These are phyloP conservation scores for Pseudozyma pruni DNA, from an alignment of 1,284 basidiomycete genomes.

Conservation along the genomic window DNA sequence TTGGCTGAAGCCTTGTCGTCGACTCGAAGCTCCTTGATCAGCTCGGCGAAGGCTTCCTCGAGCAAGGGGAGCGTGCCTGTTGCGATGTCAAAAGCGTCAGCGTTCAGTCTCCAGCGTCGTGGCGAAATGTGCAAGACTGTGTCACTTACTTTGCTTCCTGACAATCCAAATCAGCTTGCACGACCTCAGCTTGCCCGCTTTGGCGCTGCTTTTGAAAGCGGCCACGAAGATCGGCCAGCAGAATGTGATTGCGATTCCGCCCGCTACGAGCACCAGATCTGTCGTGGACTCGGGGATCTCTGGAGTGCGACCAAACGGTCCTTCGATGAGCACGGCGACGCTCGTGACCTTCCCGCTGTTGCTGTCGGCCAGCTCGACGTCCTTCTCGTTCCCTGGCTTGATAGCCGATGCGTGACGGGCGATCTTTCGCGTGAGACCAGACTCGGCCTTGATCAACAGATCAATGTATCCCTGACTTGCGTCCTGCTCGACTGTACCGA, in stretches of 20 bases:
- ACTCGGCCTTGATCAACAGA: slow-evolving; percentile 35
- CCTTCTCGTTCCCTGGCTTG: neutral
- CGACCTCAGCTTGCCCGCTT: neutral
- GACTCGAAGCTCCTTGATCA: slow-evolving; percentile 9
- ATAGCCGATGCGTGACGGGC: neutral
- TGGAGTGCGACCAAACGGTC: slow-evolving; percentile 40
- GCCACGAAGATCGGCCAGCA: slow-evolving; percentile 42
- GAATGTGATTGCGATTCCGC: slow-evolving; percentile 55
- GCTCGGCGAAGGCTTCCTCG: slow-evolving; percentile 10
- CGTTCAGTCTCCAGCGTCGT: neutral
- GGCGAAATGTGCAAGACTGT: neutral
- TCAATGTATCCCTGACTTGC: slow-evolving; percentile 27
- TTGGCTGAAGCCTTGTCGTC: neutral
- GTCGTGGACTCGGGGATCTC: slow-evolving; percentile 10
- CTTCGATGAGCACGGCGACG: slow-evolving; percentile 43
- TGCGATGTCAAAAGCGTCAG: neutral
- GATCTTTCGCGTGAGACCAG: slow-evolving; percentile 45
- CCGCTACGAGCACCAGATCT: slow-evolving; percentile 32
- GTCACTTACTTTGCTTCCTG: slow-evolving; percentile 28
- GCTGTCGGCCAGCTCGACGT: slow-evolving; percentile 12
- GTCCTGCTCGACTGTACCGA: slow-evolving; percentile 12
- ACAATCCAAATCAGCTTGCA: slow-evolving; percentile 53
- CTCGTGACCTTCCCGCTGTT: neutral
- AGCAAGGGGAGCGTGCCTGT: slow-evolving; percentile 18
- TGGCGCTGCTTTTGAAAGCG: slow-evolving; percentile 3